These are phyloP conservation scores for Drosera capensis DNA, from an alignment of 148 eudicot species.

Conservation along the genomic window DNA sequence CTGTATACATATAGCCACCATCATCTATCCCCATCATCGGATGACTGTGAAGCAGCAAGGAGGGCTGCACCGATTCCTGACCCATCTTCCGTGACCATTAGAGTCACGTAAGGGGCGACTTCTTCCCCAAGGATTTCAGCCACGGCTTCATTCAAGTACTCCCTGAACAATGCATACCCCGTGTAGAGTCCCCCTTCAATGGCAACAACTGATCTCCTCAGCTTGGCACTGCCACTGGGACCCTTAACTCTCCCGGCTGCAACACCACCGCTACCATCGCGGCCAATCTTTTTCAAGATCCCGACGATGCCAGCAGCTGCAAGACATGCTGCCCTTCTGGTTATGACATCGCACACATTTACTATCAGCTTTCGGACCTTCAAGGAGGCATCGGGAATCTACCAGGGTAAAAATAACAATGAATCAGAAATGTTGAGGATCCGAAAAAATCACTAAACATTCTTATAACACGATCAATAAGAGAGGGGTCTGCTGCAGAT, in stretches of 20 bases:
- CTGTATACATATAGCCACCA: slow-evolving; percentile 3
- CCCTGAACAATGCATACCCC: slow-evolving; percentile 47
- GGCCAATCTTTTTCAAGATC: slow-evolving; percentile 74
- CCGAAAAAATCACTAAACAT: not conserved
- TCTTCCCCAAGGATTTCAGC: slow-evolving; percentile 77
- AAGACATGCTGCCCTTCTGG: slow-evolving; percentile 69
- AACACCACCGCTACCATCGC: slow-evolving; percentile 70
- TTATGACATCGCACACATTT: slow-evolving; percentile 69
- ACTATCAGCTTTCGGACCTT: slow-evolving; percentile 67
- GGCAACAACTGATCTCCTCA: slow-evolving; percentile 71
- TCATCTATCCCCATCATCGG: slow-evolving; percentile 9
- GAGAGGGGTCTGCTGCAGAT: not conserved
- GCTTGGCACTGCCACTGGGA: slow-evolving; percentile 13
- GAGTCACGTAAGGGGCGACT: slow-evolving; percentile 32
- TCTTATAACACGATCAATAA: too few relatives aligned
- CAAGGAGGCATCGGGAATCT: slow-evolving; percentile 50
- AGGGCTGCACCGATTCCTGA: slow-evolving; percentile 86
- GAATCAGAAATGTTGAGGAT: not conserved
- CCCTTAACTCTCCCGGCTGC: slow-evolving; percentile 39
- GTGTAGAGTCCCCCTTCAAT: slow-evolving; percentile 68
- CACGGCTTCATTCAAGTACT: slow-evolving; percentile 65
- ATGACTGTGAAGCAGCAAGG: slow-evolving; percentile 56
- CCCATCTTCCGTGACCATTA: slow-evolving; percentile 70
- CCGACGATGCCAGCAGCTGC: slow-evolving; percentile 89
- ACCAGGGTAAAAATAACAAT: not conserved